Evolutionary conservation across 2,329 filamentous ascomycete species (phyloP).

Genomic region (Rosellinia necatrix): DNA sequence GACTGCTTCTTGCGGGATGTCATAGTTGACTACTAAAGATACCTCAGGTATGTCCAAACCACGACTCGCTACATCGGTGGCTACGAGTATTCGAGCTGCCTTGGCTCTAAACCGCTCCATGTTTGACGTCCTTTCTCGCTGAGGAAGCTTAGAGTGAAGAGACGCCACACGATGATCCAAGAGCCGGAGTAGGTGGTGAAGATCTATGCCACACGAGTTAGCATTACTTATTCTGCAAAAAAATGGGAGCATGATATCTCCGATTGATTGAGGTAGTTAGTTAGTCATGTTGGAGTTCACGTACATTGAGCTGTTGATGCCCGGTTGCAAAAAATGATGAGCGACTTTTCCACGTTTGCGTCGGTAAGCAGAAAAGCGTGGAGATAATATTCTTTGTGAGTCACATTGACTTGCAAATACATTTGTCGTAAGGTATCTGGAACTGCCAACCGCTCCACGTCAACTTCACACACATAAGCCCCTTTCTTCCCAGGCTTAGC

Average conservation of each 20-base stretch:
- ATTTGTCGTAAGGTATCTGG: constrained; percentile 81
- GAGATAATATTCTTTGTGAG: constrained; percentile 85
- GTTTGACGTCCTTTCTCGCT: constrained; percentile 84
- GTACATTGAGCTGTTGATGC: constrained; percentile 77
- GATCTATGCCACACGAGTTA: constrained; percentile 46
- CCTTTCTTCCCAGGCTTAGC: constrained; percentile 70
- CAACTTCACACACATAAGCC: constrained; percentile 88
- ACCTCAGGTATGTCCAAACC: constrained; percentile 96
- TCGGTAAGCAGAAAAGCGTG: constrained; percentile 86
- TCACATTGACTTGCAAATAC: constrained; percentile 86
- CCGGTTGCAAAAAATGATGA: constrained; percentile 94
- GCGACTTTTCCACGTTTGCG: constrained; percentile 72
- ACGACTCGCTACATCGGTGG: constrained; percentile 91
- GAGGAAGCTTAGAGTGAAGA: constrained; percentile 84
- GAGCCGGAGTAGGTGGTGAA: constrained; percentile 85
- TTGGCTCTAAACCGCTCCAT: constrained; percentile 88
- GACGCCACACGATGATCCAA: constrained; percentile 90
- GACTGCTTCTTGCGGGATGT: constrained; percentile 92
- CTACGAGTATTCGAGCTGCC: constrained; percentile 86
- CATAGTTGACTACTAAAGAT: constrained; percentile 89
- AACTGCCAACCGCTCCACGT: constrained; percentile 75
- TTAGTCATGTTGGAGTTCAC: not conserved
- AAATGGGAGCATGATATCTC: not conserved
- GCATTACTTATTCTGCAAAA: not conserved
- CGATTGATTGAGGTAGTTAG: no score